These are phyloP conservation scores for Solanum dulcamara DNA, from an alignment of 257 asterid species.

Conservation along the genomic window DNA sequence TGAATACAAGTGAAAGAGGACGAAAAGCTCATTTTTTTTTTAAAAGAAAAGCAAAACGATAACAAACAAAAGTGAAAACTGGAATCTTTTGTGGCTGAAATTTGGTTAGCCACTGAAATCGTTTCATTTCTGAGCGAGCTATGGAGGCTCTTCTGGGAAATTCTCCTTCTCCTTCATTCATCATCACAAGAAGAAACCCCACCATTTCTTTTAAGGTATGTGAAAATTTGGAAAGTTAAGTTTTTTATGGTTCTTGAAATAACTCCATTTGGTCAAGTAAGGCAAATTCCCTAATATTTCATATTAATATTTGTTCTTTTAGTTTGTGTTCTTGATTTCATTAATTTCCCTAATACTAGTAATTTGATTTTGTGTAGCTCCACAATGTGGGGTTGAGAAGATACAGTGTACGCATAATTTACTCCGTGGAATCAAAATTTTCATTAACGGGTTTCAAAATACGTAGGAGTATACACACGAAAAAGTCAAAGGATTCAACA, in stretches of 20 bases:
- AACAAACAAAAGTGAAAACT: neutral
- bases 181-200: slow-evolving; percentile 11
- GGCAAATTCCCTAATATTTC: neutral
- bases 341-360: neutral
- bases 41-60: neutral
- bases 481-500: neutral
- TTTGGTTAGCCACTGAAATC: neutral
- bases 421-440: accelerated
- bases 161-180: slow-evolving; percentile 17
- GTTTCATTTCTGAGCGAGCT: neutral
- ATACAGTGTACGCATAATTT: accelerated
- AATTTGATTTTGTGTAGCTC: neutral
- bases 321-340: neutral
- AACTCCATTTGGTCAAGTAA: neutral
- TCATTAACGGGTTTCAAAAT: neutral
- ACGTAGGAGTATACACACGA: no score
- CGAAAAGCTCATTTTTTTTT: no score
- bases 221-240: neutral
- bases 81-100: slow-evolving; percentile 13
- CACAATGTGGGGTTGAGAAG: neutral
- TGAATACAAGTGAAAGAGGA: no score
- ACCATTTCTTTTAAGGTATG: slow-evolving; percentile 23
- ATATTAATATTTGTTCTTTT: neutral
- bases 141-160: slow-evolving; percentile 47
- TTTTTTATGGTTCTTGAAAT: neutral